Conservation (phyloP, 2,329 filamentous ascomycete genomes). For the Neoascochyta sp. region DNA sequence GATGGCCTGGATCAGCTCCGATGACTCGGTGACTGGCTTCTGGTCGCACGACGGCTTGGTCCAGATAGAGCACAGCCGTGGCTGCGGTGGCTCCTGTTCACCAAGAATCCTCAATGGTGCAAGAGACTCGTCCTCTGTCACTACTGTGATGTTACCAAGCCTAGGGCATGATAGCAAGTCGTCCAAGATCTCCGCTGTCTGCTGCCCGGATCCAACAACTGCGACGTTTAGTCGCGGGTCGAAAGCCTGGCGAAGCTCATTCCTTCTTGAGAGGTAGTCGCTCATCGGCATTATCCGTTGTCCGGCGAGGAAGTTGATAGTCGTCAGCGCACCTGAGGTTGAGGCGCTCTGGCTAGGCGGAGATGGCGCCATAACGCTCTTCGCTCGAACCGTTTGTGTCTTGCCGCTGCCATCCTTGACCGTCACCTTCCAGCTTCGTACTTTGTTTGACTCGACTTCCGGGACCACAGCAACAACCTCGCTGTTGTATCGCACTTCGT, state of each 20-base stretch:
- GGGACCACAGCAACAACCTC: constrained; percentile 31
- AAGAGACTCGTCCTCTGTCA: constrained; percentile 33
- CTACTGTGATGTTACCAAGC: constrained; percentile 34
- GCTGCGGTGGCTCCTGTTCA: constrained; percentile 23
- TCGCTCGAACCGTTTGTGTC: constrained; percentile 22
- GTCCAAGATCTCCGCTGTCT: constrained; percentile 30
- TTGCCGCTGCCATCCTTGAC: constrained; percentile 25
- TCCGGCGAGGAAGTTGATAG: constrained; percentile 29
- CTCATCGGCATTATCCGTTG: constrained; percentile 33
- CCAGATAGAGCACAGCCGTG: constrained; percentile 37
- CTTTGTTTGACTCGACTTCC: constrained; percentile 16
- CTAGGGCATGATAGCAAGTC: constrained; percentile 33
- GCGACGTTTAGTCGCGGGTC: constrained; percentile 30
- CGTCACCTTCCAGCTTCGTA: constrained; percentile 28
- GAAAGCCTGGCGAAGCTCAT: constrained; percentile 25
- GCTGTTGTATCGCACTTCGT: constrained; percentile 27
- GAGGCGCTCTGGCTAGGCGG: constrained; percentile 12
- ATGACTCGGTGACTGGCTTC: constrained; percentile 19
- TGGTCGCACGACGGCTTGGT: constrained; percentile 24
- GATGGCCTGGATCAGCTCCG: constrained; percentile 32
- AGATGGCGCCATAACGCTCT: constrained; percentile 26
- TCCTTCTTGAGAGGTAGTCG: constrained; percentile 31
- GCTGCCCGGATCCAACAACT: constrained; percentile 29
- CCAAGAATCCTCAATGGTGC: constrained; percentile 25
- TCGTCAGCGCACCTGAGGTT: constrained; percentile 20